Base-by-base conservation (phyloP, 176 grass and related monocot species). In the Canna indica region DNA sequence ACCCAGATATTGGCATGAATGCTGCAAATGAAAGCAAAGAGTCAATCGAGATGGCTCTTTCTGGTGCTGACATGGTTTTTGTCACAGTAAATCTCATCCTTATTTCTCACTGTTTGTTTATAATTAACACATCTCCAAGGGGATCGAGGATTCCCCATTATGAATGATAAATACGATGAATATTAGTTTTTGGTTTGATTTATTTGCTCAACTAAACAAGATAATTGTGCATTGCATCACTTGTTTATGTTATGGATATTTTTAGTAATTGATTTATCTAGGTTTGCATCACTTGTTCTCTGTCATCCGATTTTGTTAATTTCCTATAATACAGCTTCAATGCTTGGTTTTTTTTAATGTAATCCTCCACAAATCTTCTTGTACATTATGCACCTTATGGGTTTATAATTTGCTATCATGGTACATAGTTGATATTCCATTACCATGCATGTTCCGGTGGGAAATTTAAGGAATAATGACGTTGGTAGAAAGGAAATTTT, bases 1-100 rank as follows among this genome's bases (percentile, higher is more conserved):
- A 71, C 69, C 69, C 69, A 34, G 69, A 71, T 71, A 71, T 71
- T 25, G 69, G 69, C 14, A 71, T 71, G 69, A 71, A 71, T 54
- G 69, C 69, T 33, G 69, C 69, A 28, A 71, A 54, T 32, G 69
- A 71, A 52, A 71, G 69, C 41, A 53, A 53, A 53, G 69, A 71
- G 46, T 71, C 69, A 2, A 71, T 71, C 12, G 69, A 71, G 46
- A n/a, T 52, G 47, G 69, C 69, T 1, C 46, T 71, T 71, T 31
- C 69, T 33, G 30, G 47, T 36, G 30, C 69, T 71, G 69, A 71
- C 46, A 71, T 71, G 69, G 69, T 71, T 52, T 71, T 71, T 35
- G 29, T 71, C 29, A 71, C 69, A 35, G 69, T 71, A 71, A 36
- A 31, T 70, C 7, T 70, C 67, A 70, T 70, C 62, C 16, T 65